phyloP scores from a whole-genome alignment of 306 rosid species.

The Dicorynia guianensis region DNA sequence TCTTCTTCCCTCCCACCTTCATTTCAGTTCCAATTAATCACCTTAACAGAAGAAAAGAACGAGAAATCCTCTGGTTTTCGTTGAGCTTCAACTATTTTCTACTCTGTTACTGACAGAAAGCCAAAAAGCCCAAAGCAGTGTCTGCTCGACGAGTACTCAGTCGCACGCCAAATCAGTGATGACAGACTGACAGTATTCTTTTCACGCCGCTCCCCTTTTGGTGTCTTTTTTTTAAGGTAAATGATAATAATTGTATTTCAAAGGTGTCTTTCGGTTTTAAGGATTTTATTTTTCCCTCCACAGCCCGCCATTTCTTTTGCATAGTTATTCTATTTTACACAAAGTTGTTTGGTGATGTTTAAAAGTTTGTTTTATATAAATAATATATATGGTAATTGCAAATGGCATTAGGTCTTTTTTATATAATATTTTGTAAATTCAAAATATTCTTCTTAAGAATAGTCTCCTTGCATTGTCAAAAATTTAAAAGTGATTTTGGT shows the following conservation, averaged over 20 bases:
- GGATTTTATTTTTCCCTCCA: constrained; percentile 10
- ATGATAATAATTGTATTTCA: neutral
- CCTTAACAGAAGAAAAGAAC: too few relatives aligned
- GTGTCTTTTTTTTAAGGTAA: neutral
- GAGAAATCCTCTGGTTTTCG: too few relatives aligned
- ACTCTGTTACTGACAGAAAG: neutral
- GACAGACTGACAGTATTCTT: neutral
- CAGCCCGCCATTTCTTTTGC: neutral
- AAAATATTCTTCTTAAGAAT: too few relatives aligned
- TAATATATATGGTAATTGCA: too few relatives aligned
- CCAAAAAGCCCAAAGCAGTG: neutral
- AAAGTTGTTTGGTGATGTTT: too few relatives aligned
- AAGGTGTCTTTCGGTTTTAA: neutral
- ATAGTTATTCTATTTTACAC: neutral
- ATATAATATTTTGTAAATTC: too few relatives aligned
- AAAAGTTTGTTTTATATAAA: too few relatives aligned
- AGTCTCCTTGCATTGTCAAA: too few relatives aligned
- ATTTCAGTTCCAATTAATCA: constrained; percentile 4
- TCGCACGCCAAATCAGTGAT: neutral
- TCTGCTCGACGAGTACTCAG: neutral
- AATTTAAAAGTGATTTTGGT: too few relatives aligned
- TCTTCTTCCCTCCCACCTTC: constrained; percentile 61
- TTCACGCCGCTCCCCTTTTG: neutral
- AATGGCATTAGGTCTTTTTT: too few relatives aligned
- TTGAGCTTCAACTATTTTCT: neutral